Evolutionary conservation across 1,284 basidiomycete genomes (phyloP), one percentile per base, ranked within the genome.

Genomic region (Sporisorium graminicola): DNA sequence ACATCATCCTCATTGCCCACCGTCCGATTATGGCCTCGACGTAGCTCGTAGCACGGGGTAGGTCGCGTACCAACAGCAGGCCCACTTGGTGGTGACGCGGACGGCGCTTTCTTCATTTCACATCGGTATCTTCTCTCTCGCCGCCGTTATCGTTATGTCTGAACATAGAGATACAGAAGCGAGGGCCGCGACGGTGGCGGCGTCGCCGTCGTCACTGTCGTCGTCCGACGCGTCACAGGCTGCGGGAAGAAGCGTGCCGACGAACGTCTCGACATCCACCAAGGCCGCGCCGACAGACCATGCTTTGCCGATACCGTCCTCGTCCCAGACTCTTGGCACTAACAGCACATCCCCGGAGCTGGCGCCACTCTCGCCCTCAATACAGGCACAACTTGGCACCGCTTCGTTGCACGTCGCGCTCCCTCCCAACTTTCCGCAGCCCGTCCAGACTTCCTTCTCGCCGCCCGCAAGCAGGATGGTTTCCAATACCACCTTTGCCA

Each of bases 351-450:
- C 57, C 5, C 42, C 43, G n/a, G 56, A 54, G 1, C 31, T 52
- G 16, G 59, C 63, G 5, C 24, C 59, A 0, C 56, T 62, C 12
- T 58, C 69, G 24, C 47, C 70, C 10, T 58, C 60, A 9, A 40
- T 64, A 51, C 58, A 55, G 16, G 33, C 67, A 14, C 67, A 59
- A 43, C 61, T 65, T n/a, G 61, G 55, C 5, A 24, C 65, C 14
- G 59, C 73, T 14, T 75, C 73, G 8, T 62, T 81, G 5, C 79
- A 81, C 35, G 78, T 81, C 40, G 72, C 64, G 24, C 66, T 81
- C 2, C 79, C 79, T n/a, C 79, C 79, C 52, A 77, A 77, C 55
- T 74, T 77, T 47, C 79, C 79, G 9, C 63, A 69, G 26, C 79
- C 79, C 1, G 65, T 72, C 6, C 56, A 74, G 50, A 81, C 77